Conservation (phyloP, 2,329 filamentous ascomycete species). For the Allantophomopsis lycopodina region DNA sequence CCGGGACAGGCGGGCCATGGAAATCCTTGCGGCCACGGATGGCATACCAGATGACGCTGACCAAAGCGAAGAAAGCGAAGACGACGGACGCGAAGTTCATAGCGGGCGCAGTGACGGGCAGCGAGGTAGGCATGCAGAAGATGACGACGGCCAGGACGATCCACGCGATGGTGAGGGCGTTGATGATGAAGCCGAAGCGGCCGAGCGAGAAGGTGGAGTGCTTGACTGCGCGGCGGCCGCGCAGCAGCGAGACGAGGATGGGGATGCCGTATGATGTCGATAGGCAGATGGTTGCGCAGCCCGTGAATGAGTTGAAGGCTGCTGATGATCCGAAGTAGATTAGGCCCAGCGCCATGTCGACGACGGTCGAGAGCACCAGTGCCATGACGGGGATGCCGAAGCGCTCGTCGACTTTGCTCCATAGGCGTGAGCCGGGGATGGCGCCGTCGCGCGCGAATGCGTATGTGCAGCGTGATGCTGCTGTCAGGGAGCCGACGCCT, state of each 20-base stretch:
- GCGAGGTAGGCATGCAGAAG: constrained; percentile 60
- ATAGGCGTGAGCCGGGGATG: constrained; percentile 55
- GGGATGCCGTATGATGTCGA: constrained; percentile 64
- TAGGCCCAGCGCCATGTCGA: constrained; percentile 59
- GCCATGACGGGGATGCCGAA: constrained; percentile 60
- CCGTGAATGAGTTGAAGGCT: constrained; percentile 70
- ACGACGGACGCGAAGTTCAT: constrained; percentile 60
- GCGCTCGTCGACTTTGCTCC: constrained; percentile 48
- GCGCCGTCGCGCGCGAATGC: constrained; percentile 65
- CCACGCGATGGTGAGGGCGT: constrained; percentile 55
- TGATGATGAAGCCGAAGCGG: constrained; percentile 53
- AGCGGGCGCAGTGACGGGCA: constrained; percentile 37
- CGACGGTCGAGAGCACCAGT: constrained; percentile 50
- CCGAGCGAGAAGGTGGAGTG: constrained; percentile 57
- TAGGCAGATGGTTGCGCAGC: constrained; percentile 67
- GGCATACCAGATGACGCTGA: constrained; percentile 51
- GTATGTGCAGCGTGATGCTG: constrained; percentile 61
- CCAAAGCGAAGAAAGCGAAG: constrained; percentile 45
- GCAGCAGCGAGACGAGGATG: constrained; percentile 56
- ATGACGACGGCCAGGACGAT: constrained; percentile 56
- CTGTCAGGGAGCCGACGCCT: constrained; percentile 61
- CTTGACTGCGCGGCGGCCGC: constrained; percentile 50
- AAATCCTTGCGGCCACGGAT: constrained; percentile 49
- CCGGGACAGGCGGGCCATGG: constrained; percentile 32
- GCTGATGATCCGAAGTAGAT: constrained; percentile 70